Base-by-base conservation (phyloP, 345 rosid species). In the Chamaenerion angustifolium region DNA sequence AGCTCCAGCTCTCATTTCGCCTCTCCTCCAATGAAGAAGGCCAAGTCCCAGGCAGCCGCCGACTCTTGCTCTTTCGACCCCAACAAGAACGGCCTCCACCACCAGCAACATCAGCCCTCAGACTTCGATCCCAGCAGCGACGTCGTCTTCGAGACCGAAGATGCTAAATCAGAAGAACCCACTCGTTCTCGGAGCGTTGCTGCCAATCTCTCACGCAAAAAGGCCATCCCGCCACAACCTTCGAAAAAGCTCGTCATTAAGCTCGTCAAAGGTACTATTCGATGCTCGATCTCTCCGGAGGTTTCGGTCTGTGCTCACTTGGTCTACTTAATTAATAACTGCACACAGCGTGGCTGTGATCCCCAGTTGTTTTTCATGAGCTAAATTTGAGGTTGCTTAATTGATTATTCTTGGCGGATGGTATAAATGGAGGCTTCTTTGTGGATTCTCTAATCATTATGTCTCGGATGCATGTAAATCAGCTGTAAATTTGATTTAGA, bases 191-290 rank as follows among this genome's bases (percentile, higher is more conserved):
- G 70, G 12, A 35, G 54, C 49, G 68, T 75, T 52, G 71, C 86
- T 41, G 88, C 90, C 12, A 87, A 87, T 68, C 72, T 87, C 59
- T 72, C 94, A 21, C 82, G 96, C 37, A 87, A 87, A 73, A 87
- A 87, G 47, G 89, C 96, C 57, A 80, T 75, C 8, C 94, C 70
- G 0, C 93, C 94, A 5, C 94, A 83, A 59, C 96, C 94, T 16
- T 56, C 86, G n/a, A 87, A 83, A 76, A 87, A 81, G 67, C 56
- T 92, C 42, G 94, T 88, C 18, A 92, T 92, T 66, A 92, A 84
- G 79, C 79, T 86, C 49, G 42, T 70, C 42, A 92, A 80, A 85
- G 96, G 96, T 88, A 42, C 56, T 2, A 9, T 10, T 61, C 23
- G 14, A 57, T 57, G 37, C 47, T 37, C 54, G 48, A 27, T 47